These are phyloP conservation scores for Ceratonia siliqua DNA, from an alignment of 306 rosid species.

Conservation along the genomic window DNA sequence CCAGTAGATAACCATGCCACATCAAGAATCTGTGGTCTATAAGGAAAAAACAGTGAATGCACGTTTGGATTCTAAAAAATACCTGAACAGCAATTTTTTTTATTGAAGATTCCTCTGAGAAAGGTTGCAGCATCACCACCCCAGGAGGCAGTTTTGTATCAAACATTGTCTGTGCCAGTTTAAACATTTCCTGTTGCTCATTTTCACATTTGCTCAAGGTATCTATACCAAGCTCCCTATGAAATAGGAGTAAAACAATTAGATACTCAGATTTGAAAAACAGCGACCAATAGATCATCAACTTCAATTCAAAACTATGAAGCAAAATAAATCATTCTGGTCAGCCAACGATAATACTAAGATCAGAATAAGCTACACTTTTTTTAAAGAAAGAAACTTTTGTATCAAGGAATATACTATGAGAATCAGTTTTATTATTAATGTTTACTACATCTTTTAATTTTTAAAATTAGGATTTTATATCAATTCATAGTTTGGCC, in stretches of 20 bases:
- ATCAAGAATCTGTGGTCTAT: conserved; percentile 3
- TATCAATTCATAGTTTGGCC: conserved; percentile 14
- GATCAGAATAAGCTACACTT: background rate
- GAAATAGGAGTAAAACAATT: conserved; percentile 27
- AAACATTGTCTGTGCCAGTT: conserved; percentile 80
- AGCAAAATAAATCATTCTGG: conserved; percentile 17
- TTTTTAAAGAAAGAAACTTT: background rate
- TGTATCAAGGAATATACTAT: conserved; percentile 1
- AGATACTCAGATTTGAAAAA: conserved; percentile 18
- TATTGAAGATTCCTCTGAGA: conserved; percentile 87
- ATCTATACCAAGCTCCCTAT: conserved; percentile 85
- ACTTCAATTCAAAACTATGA: conserved; percentile 22
- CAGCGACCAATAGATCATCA: background rate
- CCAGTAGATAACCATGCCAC: background rate
- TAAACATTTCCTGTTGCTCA: conserved; percentile 73
- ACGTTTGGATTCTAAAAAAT: conserved; percentile 1
- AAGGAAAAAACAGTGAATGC: conserved; percentile 15
- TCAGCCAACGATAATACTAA: background rate
- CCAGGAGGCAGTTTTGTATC: conserved; percentile 98
- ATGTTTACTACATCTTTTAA: background rate
- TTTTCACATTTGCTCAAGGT: conserved; percentile 73
- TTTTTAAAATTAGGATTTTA: conserved; percentile 16
- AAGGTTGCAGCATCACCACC: conserved; percentile 83
- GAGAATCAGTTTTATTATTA: background rate
- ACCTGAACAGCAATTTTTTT: conserved; percentile 87